Conservation (phyloP, 2,329 filamentous ascomycete genomes). For the Ascochyta lentis region DNA sequence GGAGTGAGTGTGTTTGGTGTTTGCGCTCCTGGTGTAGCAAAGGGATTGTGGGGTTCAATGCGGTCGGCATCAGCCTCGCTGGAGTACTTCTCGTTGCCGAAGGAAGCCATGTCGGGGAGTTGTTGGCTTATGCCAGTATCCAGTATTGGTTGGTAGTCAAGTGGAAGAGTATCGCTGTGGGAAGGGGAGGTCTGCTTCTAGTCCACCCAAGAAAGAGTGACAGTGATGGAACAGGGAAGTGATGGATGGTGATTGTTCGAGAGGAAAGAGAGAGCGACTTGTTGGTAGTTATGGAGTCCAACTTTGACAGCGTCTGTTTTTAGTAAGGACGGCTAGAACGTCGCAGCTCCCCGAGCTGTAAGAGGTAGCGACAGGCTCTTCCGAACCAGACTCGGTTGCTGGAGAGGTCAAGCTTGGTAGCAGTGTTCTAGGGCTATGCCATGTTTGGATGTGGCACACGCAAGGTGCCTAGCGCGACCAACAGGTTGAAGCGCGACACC, state of each 20-base stretch:
- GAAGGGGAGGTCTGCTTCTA: not conserved
- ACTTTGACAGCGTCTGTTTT: slow-evolving; percentile 13
- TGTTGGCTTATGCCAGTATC: slow-evolving; percentile 2
- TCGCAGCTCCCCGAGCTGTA: slow-evolving; percentile 16
- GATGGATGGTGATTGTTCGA: slow-evolving; percentile 1
- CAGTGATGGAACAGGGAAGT: slow-evolving; percentile 7
- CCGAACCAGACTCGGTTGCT: slow-evolving; percentile 7
- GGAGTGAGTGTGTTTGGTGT: slow-evolving; percentile 21
- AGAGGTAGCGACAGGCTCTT: slow-evolving; percentile 12
- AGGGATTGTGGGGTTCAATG: slow-evolving; percentile 23
- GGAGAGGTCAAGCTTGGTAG: slow-evolving; percentile 11
- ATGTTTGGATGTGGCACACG: slow-evolving; percentile 12
- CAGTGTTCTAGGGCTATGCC: slow-evolving; percentile 17
- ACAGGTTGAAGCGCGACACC: slow-evolving; percentile 13
- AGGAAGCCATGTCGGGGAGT: slow-evolving; percentile 11
- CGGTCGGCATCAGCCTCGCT: slow-evolving; percentile 13
- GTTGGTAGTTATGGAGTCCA: slow-evolving; percentile 16
- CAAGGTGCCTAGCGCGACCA: slow-evolving; percentile 15
- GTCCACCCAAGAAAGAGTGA: slow-evolving; percentile 14
- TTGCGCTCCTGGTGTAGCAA: slow-evolving; percentile 21
- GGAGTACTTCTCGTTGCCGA: slow-evolving; percentile 17
- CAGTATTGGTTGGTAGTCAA: not conserved
- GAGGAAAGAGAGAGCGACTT: slow-evolving; percentile 10
- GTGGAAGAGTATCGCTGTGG: slow-evolving; percentile 1
- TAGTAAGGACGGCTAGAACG: slow-evolving; percentile 17